These are phyloP conservation scores for Cutaneotrichosporon dermatis DNA, from an alignment of 1,284 basidiomycete genomes.

Conservation along the genomic window DNA sequence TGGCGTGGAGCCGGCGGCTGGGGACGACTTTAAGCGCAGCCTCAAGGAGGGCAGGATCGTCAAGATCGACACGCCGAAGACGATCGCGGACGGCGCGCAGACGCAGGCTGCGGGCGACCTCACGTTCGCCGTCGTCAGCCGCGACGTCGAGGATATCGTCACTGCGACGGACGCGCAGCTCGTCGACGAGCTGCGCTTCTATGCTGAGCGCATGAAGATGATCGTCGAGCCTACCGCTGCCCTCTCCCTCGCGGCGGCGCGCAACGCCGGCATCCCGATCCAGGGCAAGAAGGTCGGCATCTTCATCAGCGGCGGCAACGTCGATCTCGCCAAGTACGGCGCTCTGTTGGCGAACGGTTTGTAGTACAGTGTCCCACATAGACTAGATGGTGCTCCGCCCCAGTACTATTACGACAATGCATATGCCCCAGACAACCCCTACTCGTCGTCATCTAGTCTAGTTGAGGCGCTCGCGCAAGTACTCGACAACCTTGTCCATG, in stretches of 20 bases:
- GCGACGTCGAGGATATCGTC: constrained; percentile 75
- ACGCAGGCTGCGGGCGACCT: constrained; percentile 95
- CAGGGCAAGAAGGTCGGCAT: constrained; percentile 87
- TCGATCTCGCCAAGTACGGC: constrained; percentile 97
- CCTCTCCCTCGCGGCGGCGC: constrained; percentile 75
- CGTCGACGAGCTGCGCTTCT: constrained; percentile 96
- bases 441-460: too few species aligned
- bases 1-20: constrained; percentile 90
- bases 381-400: too few species aligned
- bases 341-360: constrained; percentile 73
- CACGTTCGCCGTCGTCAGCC: constrained; percentile 83
- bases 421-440: not conserved
- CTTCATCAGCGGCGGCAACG: constrained; percentile 94
- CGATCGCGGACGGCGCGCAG: constrained; percentile 95
- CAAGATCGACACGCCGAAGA: constrained; percentile 80
- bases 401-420: not conserved
- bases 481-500: constrained; percentile 64
- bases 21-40: constrained; percentile 82
- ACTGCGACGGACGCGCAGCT: constrained; percentile 94
- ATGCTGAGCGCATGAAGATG: constrained; percentile 82
- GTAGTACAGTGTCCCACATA: not conserved
- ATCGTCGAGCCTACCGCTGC: constrained; percentile 96
- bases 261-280: constrained; percentile 79
- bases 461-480: constrained; percentile 51
- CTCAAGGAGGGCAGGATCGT: constrained; percentile 72